Conservation (phyloP, 2,329 filamentous ascomycete genomes). For the Atkinsonella hypoxylon region DNA sequence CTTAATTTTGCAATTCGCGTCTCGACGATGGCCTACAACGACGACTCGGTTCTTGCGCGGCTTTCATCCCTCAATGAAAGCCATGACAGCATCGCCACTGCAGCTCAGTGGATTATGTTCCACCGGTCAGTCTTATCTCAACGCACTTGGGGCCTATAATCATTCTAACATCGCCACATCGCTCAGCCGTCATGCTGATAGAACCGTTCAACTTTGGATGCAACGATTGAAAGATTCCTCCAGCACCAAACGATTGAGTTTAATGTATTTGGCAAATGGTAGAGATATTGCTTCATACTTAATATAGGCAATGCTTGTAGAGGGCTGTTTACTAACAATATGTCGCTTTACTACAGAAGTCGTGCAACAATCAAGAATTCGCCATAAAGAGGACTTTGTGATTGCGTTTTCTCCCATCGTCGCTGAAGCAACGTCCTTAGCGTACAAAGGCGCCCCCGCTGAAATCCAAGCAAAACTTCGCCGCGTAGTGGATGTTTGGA, state of each 20-base stretch:
- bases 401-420: conserved; percentile 85
- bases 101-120: conserved; percentile 99
- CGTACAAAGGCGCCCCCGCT: conserved; percentile 77
- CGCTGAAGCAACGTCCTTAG: conserved; percentile 77
- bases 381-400: conserved; percentile 85
- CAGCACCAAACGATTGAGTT: conserved; percentile 72
- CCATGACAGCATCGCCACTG: conserved; percentile 90
- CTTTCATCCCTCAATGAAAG: conserved; percentile 93
- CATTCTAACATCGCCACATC: neutral
- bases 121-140: conserved; percentile 54
- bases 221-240: conserved; percentile 80
- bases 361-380: conserved; percentile 87
- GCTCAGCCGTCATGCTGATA: conserved; percentile 74
- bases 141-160: conserved; percentile 2
- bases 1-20: neutral
- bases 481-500: conserved; percentile 91
- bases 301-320: neutral
- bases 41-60: conserved; percentile 90
- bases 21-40: conserved; percentile 75
- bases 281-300: conserved; percentile 18
- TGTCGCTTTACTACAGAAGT: conserved; percentile 56
- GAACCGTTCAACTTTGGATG: conserved; percentile 85
- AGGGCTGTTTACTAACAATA: neutral
- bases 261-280: conserved; percentile 95
- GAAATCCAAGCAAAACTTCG: conserved; percentile 83